Evolutionary conservation across 164 flowering plant genomes (phyloP).

Genomic region (Warburgia ugandensis): DNA sequence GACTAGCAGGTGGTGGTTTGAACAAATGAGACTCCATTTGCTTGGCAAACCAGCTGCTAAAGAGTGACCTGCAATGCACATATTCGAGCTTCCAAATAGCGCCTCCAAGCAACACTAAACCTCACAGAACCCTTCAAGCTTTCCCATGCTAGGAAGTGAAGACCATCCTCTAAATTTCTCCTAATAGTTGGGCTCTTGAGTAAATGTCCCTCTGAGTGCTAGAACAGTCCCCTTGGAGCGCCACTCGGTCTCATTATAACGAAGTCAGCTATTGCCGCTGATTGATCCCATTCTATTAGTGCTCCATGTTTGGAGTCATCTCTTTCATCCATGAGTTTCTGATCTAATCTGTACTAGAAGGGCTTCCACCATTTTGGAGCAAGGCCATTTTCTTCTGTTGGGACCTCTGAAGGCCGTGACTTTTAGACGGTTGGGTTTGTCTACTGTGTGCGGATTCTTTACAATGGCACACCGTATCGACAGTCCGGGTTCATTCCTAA

Average conservation of each 20-base stretch:
- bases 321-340: conserved; percentile 62
- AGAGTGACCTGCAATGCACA: conserved; percentile 86
- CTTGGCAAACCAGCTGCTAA: conserved; percentile 96
- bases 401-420: no score
- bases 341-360: conserved; percentile 70
- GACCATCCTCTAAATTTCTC: conserved; percentile 84
- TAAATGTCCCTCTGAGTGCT: conserved; percentile 80
- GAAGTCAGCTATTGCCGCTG: conserved; percentile 73
- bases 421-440: no score
- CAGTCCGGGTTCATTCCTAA: no score
- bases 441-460: no score
- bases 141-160: conserved; percentile 89
- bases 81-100: conserved; percentile 69
- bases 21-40: conserved; percentile 92
- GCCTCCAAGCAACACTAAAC: conserved; percentile 58
- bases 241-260: conserved; percentile 77
- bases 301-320: conserved; percentile 92
- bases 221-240: conserved; percentile 84
- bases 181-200: conserved; percentile 74
- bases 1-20: conserved; percentile 92
- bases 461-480: no score
- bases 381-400: conserved; percentile 50
- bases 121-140: conserved; percentile 82
- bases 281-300: conserved; percentile 81
- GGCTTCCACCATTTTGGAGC: conserved; percentile 98